Conservation (phyloP, 2,329 filamentous ascomycete genomes). For the Mariannaea elegans region DNA sequence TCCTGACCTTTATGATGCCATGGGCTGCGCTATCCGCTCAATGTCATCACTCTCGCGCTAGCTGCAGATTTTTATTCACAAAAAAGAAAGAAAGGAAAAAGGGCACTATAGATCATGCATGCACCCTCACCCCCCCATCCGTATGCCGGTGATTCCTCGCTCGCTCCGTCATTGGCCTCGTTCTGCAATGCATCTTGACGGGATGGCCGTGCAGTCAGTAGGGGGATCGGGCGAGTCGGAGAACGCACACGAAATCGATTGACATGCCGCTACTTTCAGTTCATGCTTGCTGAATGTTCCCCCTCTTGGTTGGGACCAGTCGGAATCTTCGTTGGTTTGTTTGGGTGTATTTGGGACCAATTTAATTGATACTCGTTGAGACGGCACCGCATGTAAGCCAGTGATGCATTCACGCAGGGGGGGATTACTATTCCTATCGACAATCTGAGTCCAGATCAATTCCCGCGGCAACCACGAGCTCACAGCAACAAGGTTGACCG, state of each 20-base stretch:
- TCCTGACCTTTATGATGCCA: slow-evolving; percentile 5
- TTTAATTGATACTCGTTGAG: slow-evolving; percentile 6
- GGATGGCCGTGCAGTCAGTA: slow-evolving; percentile 15
- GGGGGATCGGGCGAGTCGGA: slow-evolving; percentile 23
- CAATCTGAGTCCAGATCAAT: neutral
- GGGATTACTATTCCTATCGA: neutral
- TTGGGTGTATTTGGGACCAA: neutral
- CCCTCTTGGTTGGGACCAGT: slow-evolving; percentile 5
- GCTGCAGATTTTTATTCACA: neutral
- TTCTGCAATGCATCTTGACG: slow-evolving; percentile 10
- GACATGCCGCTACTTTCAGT: slow-evolving; percentile 9
- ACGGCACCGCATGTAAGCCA: neutral
- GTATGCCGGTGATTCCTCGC: slow-evolving; percentile 17
- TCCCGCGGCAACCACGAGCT: slow-evolving; percentile 1
- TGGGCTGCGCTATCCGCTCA: slow-evolving; percentile 5
- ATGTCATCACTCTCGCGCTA: slow-evolving; percentile 15
- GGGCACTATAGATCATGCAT: slow-evolving; percentile 21
- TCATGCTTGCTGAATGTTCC: slow-evolving; percentile 6
- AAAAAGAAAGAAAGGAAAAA: neutral
- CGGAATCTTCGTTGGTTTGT: neutral
- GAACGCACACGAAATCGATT: slow-evolving; percentile 1
- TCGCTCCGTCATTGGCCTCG: slow-evolving; percentile 12
- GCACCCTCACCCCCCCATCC: slow-evolving; percentile 1
- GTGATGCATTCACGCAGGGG: neutral
- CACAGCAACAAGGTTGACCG: slow-evolving; percentile 3